Percentiles rank a stretch among this genome's conserved stretches.
Conservation (phyloP, 2,329 filamentous ascomycete species). For the Rachicladosporium sp. region DNA sequence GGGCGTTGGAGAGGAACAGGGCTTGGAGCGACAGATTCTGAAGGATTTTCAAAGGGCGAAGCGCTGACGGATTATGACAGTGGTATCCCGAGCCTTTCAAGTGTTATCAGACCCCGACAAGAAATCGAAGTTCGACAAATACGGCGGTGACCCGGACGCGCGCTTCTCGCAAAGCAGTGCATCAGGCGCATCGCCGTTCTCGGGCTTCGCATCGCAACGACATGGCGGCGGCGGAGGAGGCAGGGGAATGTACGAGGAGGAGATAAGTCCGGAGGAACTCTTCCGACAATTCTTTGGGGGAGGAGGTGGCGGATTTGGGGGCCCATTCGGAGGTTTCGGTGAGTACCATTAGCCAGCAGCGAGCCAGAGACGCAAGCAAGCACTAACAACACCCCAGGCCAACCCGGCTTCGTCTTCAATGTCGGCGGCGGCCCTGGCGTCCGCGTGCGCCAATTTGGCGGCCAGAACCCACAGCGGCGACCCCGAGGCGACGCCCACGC, state of each 20-base stretch:
- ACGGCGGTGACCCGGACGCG: constrained; percentile 83
- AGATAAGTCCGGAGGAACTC: constrained; percentile 92
- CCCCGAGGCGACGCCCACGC: constrained; percentile 46
- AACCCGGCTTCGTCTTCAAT: constrained; percentile 90
- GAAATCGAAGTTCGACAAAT: constrained; percentile 74
- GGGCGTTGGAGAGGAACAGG: not conserved
- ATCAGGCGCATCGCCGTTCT: constrained; percentile 51
- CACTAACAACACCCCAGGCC: constrained; percentile 30
- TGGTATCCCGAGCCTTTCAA: constrained; percentile 89
- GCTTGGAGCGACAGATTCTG: too few relatives aligned
- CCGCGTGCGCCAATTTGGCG: constrained; percentile 90
- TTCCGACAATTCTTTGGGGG: constrained; percentile 95
- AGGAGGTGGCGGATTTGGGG: constrained; percentile 49
- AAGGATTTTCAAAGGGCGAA: too few relatives aligned
- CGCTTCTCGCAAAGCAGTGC: constrained; percentile 51
- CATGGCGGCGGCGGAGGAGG: constrained; percentile 35
- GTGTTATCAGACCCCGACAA: constrained; percentile 89
- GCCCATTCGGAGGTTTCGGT: constrained; percentile 18
- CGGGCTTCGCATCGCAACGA: constrained; percentile 41
- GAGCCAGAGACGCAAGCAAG: not conserved
- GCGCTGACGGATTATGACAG: constrained; percentile 22
- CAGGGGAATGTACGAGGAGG: constrained; percentile 73
- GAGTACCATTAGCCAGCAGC: not conserved
- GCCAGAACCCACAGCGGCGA: constrained; percentile 60
- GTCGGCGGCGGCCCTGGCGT: constrained; percentile 75